Conservation (phyloP, 2,329 filamentous ascomycete species). For the Apiospora aurea region DNA sequence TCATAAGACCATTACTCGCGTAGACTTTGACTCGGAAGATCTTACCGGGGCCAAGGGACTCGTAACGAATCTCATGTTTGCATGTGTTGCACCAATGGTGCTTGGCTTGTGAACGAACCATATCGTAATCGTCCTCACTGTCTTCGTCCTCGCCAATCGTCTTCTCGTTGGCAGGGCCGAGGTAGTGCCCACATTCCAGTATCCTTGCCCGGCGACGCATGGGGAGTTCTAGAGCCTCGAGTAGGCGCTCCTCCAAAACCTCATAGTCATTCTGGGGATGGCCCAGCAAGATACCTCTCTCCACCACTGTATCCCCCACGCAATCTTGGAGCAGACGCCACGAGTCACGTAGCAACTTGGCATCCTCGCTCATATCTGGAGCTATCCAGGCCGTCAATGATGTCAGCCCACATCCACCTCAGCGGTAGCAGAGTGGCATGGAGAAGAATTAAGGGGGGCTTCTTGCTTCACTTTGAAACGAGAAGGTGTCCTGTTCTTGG, state of each 20-base stretch:
- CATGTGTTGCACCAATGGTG: conserved; percentile 66
- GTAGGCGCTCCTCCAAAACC: conserved; percentile 76
- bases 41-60: conserved; percentile 59
- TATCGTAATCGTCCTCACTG: conserved; percentile 50
- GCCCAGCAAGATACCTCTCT: conserved; percentile 76
- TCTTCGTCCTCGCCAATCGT: conserved; percentile 52
- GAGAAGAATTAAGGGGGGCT: conserved; percentile 76
- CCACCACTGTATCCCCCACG: conserved; percentile 74
- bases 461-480: conserved; percentile 64
- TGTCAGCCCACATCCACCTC: conserved; percentile 67
- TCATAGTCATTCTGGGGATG: conserved; percentile 85
- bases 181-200: conserved; percentile 78
- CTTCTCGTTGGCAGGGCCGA: conserved; percentile 64
- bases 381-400: conserved; percentile 53
- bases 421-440: conserved; percentile 80
- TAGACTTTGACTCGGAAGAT: conserved; percentile 87
- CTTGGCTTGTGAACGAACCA: conserved; percentile 45
- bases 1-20: conserved; percentile 94
- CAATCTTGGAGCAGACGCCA: conserved; percentile 75
- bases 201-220: conserved; percentile 70
- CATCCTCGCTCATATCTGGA: conserved; percentile 45
- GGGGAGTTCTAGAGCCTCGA: conserved; percentile 77
- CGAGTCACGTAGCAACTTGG: conserved; percentile 63
- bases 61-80: conserved; percentile 60
- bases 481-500: conserved; percentile 60